These are phyloP conservation scores for Zizania palustris DNA, from an alignment of 202 grass and related monocot species.

Conservation along the genomic window DNA sequence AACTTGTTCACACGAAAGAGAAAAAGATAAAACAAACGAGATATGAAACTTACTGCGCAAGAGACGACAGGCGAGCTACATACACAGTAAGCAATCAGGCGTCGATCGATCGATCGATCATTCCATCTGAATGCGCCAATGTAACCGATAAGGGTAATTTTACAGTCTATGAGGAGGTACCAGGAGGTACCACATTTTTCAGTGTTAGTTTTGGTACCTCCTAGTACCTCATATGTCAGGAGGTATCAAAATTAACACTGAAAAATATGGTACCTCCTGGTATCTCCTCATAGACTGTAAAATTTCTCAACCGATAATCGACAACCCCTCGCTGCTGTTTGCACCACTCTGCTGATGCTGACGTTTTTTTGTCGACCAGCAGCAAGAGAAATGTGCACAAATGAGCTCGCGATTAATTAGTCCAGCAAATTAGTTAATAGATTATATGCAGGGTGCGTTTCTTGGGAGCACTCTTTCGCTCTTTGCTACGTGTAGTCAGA, in stretches of 20 bases:
- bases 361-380: neutral
- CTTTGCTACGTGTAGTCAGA: conserved; percentile 37
- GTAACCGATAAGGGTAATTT: neutral
- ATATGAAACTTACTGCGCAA: neutral
- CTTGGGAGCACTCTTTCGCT: neutral
- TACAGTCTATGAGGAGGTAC: too few relatives aligned
- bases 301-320: neutral
- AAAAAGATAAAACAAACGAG: too few relatives aligned
- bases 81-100: neutral
- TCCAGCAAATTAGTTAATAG: too few relatives aligned
- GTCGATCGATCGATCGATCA: neutral
- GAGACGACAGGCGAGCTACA: neutral
- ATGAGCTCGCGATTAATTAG: neutral
- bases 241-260: too few relatives aligned
- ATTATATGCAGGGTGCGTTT: neutral
- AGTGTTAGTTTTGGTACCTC: too few relatives aligned
- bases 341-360: neutral
- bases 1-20: too few relatives aligned
- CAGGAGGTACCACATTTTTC: too few relatives aligned
- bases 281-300: too few relatives aligned
- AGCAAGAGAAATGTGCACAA: neutral
- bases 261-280: too few relatives aligned
- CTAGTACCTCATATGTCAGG: too few relatives aligned
- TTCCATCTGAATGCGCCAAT: neutral
- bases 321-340: neutral